Evolutionary conservation across 1,284 basidiomycete species (phyloP).

Genomic region (Leccinum pachyderme): DNA sequence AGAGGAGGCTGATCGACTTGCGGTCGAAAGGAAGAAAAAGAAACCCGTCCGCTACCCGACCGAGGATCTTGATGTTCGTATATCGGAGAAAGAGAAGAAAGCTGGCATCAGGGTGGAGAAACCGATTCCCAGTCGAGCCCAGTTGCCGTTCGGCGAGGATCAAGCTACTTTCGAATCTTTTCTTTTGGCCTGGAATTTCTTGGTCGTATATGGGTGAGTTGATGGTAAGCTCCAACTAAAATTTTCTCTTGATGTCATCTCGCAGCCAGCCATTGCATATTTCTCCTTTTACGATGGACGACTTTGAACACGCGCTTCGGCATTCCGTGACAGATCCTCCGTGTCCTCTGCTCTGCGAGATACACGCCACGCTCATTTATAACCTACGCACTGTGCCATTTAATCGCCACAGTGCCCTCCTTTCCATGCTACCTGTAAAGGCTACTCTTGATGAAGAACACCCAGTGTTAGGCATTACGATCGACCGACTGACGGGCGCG

Average conservation of each 20-base stretch:
- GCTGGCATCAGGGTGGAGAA: conserved; percentile 66
- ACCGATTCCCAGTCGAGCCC: conserved; percentile 62
- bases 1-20: conserved; percentile 67
- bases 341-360: conserved; percentile 80
- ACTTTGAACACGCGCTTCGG: conserved; percentile 85
- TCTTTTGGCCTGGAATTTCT: conserved; percentile 88
- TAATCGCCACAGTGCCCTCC: conserved; percentile 64
- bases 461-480: conserved; percentile 50
- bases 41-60: conserved; percentile 86
- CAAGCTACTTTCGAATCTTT: conserved; percentile 79
- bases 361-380: conserved; percentile 89
- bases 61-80: conserved; percentile 78
- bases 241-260: conserved; percentile 2
- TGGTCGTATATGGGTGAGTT: conserved; percentile 86
- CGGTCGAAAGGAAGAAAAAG: conserved; percentile 82
- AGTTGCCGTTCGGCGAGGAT: conserved; percentile 75
- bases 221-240: conserved; percentile 1
- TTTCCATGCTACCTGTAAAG: conserved; percentile 58
- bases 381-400: conserved; percentile 79
- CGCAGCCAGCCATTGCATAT: conserved; percentile 81
- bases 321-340: conserved; percentile 71
- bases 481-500: conserved; percentile 57
- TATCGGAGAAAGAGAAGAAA: conserved; percentile 76
- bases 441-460: conserved; percentile 40
- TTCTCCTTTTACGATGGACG: conserved; percentile 92